Conservation (phyloP, 2,329 filamentous ascomycete genomes). For the Fusarium floridanum region DNA sequence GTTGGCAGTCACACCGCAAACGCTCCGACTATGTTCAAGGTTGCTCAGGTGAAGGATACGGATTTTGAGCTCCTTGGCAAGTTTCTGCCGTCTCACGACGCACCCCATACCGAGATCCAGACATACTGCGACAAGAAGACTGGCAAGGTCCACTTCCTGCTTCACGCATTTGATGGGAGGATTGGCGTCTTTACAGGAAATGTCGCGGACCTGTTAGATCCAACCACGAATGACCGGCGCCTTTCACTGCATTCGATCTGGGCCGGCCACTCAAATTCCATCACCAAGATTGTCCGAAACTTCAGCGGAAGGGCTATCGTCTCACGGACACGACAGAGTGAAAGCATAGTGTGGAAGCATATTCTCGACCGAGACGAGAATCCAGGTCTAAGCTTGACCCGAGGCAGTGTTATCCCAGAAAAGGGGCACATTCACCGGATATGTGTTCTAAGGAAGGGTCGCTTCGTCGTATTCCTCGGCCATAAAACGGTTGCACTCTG, state of each 20-base stretch:
- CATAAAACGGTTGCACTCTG: slow-evolving; percentile 79
- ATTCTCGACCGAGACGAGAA: slow-evolving; percentile 56
- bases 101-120: slow-evolving; percentile 74
- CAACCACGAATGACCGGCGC: slow-evolving; percentile 70
- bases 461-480: slow-evolving; percentile 85
- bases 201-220: slow-evolving; percentile 85
- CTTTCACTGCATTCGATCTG: slow-evolving; percentile 75
- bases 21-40: slow-evolving; percentile 82
- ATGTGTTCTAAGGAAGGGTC: slow-evolving; percentile 80
- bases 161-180: slow-evolving; percentile 87
- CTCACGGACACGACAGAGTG: slow-evolving; percentile 82
- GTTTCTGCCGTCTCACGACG: slow-evolving; percentile 42
- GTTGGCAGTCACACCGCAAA: slow-evolving; percentile 78
- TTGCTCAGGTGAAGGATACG: slow-evolving; percentile 78
- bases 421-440: slow-evolving; percentile 83
- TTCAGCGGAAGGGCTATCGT: slow-evolving; percentile 84
- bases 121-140: slow-evolving; percentile 76
- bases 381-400: slow-evolving; percentile 64
- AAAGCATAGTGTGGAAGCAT: slow-evolving; percentile 88
- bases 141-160: slow-evolving; percentile 77
- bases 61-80: slow-evolving; percentile 62
- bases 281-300: slow-evolving; percentile 90
- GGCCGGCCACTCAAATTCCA: slow-evolving; percentile 85
- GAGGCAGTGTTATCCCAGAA: slow-evolving; percentile 76
- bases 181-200: slow-evolving; percentile 85